A percentile compares a stretch with the other conserved stretches of the same genome.
phyloP scores from a whole-genome alignment of 2,329 filamentous ascomycete genomes.

The Coniella vitis region DNA sequence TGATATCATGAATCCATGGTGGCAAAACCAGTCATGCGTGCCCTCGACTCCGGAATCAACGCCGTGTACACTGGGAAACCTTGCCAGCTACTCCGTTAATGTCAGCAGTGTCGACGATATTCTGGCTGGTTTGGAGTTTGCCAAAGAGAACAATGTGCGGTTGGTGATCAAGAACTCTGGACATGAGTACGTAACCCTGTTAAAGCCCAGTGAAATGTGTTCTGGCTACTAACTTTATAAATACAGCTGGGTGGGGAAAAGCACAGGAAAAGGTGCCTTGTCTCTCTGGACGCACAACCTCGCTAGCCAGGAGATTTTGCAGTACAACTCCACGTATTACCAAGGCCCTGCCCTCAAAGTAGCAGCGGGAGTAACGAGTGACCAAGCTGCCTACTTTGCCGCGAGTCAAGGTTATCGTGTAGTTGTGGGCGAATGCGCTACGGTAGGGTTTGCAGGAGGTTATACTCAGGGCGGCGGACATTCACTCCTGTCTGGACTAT shows the following conservation, averaged over 20 bases:
- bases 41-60: conserved; percentile 26
- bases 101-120: conserved; percentile 22
- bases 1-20: conserved; percentile 29
- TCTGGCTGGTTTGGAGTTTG: conserved; percentile 28
- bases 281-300: conserved; percentile 31
- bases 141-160: conserved; percentile 30
- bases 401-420: not conserved
- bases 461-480: conserved; percentile 47
- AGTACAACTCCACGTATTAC: conserved; percentile 22
- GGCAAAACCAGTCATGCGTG: conserved; percentile 20
- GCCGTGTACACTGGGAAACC: conserved; percentile 31
- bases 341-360: conserved; percentile 45
- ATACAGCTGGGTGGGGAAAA: conserved; percentile 9
- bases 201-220: too few species aligned
- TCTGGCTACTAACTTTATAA: too few species aligned
- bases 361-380: conserved; percentile 47
- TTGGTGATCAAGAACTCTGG: conserved; percentile 38
- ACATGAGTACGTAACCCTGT: conserved; percentile 32
- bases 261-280: conserved; percentile 37
- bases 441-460: conserved; percentile 43
- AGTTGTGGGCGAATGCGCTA: conserved; percentile 19
- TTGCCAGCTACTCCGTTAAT: conserved; percentile 27
- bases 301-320: not conserved
- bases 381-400: not conserved
- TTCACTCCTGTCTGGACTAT: conserved; percentile 41